phyloP scores from a whole-genome alignment of 148 eudicot genomes.

The Gaultheria prostrata region DNA sequence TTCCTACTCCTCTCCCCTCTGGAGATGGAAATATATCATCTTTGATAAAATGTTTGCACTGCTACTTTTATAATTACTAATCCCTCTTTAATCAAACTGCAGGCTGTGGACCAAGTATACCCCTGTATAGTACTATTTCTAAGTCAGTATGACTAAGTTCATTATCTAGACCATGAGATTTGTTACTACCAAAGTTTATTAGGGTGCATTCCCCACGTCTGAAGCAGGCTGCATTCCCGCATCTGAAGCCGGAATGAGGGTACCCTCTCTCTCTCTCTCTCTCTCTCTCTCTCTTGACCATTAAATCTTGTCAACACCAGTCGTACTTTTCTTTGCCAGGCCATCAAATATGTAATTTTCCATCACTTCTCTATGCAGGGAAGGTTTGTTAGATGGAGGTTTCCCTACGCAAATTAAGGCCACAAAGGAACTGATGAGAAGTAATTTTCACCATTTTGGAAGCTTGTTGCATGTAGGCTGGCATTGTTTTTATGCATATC shows the following conservation, averaged over 20 bases:
- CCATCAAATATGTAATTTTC: background rate
- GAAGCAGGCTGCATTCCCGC: background rate
- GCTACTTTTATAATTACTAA: background rate
- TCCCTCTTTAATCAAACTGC: constrained; percentile 24
- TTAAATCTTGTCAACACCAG: background rate
- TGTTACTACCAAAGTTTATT: background rate
- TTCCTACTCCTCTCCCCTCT: constrained; percentile 10
- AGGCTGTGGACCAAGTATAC: constrained; percentile 85
- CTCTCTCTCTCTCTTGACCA: background rate
- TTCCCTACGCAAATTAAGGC: background rate
- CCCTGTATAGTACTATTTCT: constrained; percentile 76
- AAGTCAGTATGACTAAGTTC: constrained; percentile 45
- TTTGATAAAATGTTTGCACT: background rate
- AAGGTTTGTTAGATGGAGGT: background rate
- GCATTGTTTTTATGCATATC: background rate
- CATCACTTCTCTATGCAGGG: background rate
- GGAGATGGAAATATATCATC: background rate
- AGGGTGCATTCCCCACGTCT: background rate
- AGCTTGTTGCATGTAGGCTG: background rate
- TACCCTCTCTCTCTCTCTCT: constrained; percentile 7
- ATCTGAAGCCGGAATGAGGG: background rate
- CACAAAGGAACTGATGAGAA: background rate
- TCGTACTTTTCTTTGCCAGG: background rate
- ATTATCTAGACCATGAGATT: background rate
- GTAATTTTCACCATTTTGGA: background rate